phyloP scores from a whole-genome alignment of 2,329 filamentous ascomycete species.

The Karstenula rhodostoma region DNA sequence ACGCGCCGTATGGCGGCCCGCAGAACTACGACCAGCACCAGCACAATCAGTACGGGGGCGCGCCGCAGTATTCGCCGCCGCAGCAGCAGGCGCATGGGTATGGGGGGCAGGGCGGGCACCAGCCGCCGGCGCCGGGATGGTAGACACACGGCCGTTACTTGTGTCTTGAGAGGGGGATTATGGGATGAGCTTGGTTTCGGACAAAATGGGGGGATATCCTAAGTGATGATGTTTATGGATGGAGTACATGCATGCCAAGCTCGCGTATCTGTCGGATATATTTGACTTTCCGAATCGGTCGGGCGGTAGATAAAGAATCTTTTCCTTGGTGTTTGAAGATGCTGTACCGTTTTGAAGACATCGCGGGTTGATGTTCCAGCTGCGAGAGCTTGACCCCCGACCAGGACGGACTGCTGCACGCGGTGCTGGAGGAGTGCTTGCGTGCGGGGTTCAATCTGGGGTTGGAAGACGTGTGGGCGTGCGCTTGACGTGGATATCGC shows the following conservation, averaged over 20 bases:
- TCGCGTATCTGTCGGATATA: neutral
- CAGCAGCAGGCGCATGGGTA: constrained; percentile 18
- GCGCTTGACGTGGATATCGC: no score
- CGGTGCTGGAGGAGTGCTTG: no score
- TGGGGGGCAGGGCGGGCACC: constrained; percentile 17
- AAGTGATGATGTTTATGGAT: neutral
- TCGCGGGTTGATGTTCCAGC: no score
- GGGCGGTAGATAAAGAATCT: neutral
- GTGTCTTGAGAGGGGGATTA: neutral
- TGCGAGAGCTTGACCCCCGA: no score
- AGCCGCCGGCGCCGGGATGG: constrained; percentile 37
- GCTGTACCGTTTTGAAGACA: neutral
- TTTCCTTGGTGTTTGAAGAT: neutral
- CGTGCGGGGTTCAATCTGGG: no score
- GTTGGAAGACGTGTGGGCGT: no score
- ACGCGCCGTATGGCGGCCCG: constrained; percentile 35
- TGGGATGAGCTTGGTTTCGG: neutral
- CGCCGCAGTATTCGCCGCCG: constrained; percentile 23
- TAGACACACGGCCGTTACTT: constrained; percentile 14
- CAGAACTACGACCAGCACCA: constrained; percentile 43
- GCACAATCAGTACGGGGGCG: constrained; percentile 35
- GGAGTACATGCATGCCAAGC: constrained; percentile 1
- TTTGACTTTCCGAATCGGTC: neutral
- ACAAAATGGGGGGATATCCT: constrained; percentile 8
- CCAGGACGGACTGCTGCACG: no score